These are phyloP conservation scores for Lichtheimia hyalospora DNA, from an alignment of 371 early-diverging fungal genomes.

Conservation along the genomic window DNA sequence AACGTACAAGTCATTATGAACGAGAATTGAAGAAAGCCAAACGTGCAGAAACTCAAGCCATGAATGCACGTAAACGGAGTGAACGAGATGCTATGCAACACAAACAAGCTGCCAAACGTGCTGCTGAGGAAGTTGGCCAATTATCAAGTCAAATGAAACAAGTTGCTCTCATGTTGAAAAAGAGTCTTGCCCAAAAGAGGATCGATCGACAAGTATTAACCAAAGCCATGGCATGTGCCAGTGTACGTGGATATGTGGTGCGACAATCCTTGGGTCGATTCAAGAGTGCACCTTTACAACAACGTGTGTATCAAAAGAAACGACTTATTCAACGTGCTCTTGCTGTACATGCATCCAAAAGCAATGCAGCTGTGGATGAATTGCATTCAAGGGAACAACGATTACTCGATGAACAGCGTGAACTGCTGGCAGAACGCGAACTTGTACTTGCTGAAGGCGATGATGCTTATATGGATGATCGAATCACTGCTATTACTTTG, in stretches of 20 bases:
- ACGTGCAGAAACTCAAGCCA: conserved; percentile 51
- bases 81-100: conserved; percentile 29
- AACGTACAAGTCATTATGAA: conserved; percentile 58
- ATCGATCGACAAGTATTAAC: conserved; percentile 42
- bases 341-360: conserved; percentile 2
- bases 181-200: conserved; percentile 17
- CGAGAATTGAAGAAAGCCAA: conserved; percentile 67
- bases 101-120: conserved; percentile 26
- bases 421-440: conserved; percentile 66
- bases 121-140: conserved; percentile 30
- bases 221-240: conserved; percentile 42
- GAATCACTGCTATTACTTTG: conserved; percentile 52
- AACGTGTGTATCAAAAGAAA: conserved; percentile 31
- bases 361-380: background rate
- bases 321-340: conserved; percentile 19
- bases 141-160: conserved; percentile 32
- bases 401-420: conserved; percentile 62
- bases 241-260: conserved; percentile 45
- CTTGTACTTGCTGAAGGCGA: conserved; percentile 40
- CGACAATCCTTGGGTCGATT: conserved; percentile 10
- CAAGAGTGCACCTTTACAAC: conserved; percentile 17
- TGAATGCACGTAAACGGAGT: conserved; percentile 17
- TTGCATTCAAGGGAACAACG: conserved; percentile 38
- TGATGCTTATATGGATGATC: conserved; percentile 77
- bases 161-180: conserved; percentile 30